Conservation (phyloP, 176 grass and related monocot genomes). For the Saccharum spontaneum region DNA sequence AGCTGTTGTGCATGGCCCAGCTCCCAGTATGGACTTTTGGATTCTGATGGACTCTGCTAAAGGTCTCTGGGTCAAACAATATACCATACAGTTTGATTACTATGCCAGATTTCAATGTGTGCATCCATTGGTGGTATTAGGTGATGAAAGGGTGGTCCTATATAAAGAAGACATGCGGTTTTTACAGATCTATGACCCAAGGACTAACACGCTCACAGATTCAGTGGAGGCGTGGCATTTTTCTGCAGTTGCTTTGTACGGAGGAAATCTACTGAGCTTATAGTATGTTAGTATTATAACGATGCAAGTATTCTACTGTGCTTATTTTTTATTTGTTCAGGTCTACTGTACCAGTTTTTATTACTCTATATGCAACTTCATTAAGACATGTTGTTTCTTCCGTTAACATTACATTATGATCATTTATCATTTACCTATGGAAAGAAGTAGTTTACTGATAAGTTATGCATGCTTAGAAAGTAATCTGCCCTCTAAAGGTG, state of each 20-base stretch:
- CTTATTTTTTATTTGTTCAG: background rate
- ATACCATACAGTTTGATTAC: background rate
- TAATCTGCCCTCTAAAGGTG: background rate
- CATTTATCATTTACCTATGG: background rate
- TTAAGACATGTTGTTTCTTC: background rate
- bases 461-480: background rate
- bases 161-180: background rate
- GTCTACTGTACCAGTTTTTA: background rate
- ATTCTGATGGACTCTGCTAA: background rate
- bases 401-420: background rate
- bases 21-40: background rate
- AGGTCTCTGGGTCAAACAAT: conserved; percentile 1
- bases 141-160: background rate
- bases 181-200: conserved; percentile 4
- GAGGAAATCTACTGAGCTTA: background rate
- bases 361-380: background rate
- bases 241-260: background rate
- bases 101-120: background rate
- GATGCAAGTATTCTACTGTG: background rate
- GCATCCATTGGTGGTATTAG: conserved; percentile 5
- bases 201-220: background rate
- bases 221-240: background rate
- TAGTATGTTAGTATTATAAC: background rate
- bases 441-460: background rate
- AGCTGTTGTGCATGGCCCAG: background rate